phyloP scores from a whole-genome alignment of 331 rosid genomes.

The Telfairia occidentalis region DNA sequence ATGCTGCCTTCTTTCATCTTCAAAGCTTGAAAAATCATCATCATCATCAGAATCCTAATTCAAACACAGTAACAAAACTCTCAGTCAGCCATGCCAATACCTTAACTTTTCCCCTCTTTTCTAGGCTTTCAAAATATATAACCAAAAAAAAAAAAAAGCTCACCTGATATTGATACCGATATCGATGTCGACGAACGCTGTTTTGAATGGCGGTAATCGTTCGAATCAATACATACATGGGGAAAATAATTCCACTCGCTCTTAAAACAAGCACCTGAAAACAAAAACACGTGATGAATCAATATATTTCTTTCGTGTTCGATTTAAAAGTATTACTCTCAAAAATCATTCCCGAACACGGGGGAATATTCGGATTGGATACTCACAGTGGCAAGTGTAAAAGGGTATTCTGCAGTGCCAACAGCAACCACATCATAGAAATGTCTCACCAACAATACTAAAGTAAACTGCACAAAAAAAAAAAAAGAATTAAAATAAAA shows the following conservation, averaged over 20 bases:
- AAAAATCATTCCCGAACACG: background rate
- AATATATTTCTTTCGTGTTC: background rate
- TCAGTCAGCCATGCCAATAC: background rate
- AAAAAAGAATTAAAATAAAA: background rate
- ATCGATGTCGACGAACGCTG: constrained; percentile 16
- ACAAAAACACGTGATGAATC: background rate
- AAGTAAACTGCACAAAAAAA: constrained; percentile 48
- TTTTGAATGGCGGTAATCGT: constrained; percentile 42
- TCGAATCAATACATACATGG: constrained; percentile 55
- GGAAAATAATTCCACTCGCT: constrained; percentile 64
- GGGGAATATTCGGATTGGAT: too few species aligned
- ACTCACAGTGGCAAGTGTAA: constrained; percentile 66
- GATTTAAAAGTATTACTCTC: background rate
- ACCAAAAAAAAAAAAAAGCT: background rate
- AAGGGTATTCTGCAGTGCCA: constrained; percentile 60
- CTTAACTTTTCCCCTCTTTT: background rate
- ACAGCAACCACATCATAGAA: constrained; percentile 32
- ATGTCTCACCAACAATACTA: constrained; percentile 64
- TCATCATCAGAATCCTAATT: constrained; percentile 4
- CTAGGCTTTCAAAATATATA: background rate
- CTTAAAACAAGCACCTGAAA: constrained; percentile 55
- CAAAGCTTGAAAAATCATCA: background rate
- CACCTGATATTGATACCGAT: constrained; percentile 30
- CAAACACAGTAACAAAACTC: background rate
- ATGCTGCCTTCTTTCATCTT: constrained; percentile 1